These are phyloP conservation scores for Fusarium pseudoanthophilum DNA, from an alignment of 2,329 filamentous ascomycete genomes.

Conservation along the genomic window DNA sequence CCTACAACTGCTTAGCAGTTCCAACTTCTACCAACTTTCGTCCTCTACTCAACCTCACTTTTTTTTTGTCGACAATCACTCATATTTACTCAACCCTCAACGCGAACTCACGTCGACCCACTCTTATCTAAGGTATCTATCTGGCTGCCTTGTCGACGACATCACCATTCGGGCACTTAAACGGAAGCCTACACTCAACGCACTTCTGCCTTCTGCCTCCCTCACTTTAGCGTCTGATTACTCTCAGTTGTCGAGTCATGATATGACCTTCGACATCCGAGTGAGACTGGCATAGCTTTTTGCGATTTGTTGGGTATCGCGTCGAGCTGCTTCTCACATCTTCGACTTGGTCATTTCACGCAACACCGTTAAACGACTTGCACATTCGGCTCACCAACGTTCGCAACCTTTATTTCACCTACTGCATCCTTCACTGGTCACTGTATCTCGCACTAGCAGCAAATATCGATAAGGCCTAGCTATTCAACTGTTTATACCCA, in stretches of 20 bases:
- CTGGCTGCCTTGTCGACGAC: slow-evolving; percentile 31
- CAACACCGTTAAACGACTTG: slow-evolving; percentile 14
- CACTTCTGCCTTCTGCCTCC: slow-evolving; percentile 28
- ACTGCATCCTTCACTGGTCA: slow-evolving; percentile 15
- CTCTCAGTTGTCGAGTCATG: slow-evolving; percentile 43
- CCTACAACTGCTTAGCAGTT: slow-evolving; percentile 29
- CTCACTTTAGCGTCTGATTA: slow-evolving; percentile 29
- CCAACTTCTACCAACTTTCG: slow-evolving; percentile 23
- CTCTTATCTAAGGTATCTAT: slow-evolving; percentile 11
- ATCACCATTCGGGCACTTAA: slow-evolving; percentile 16
- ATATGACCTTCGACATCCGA: slow-evolving; percentile 43
- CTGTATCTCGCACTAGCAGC: slow-evolving; percentile 20
- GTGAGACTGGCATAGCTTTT: slow-evolving; percentile 43
- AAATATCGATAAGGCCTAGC: slow-evolving; percentile 12
- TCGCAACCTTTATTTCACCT: slow-evolving; percentile 5
- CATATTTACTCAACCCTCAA: slow-evolving; percentile 16
- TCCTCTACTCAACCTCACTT: slow-evolving; percentile 9
- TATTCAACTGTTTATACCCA: slow-evolving; percentile 36
- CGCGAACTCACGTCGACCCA: slow-evolving; percentile 4
- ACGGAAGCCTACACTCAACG: slow-evolving; percentile 32
- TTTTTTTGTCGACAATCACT: background rate
- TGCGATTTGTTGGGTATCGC: slow-evolving; percentile 43
- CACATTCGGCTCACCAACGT: slow-evolving; percentile 22
- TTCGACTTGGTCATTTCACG: slow-evolving; percentile 22
- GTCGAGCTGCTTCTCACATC: slow-evolving; percentile 31